Conservation (phyloP, 768 basidiomycete species). For the Lanmaoa pseudosensibilis region DNA sequence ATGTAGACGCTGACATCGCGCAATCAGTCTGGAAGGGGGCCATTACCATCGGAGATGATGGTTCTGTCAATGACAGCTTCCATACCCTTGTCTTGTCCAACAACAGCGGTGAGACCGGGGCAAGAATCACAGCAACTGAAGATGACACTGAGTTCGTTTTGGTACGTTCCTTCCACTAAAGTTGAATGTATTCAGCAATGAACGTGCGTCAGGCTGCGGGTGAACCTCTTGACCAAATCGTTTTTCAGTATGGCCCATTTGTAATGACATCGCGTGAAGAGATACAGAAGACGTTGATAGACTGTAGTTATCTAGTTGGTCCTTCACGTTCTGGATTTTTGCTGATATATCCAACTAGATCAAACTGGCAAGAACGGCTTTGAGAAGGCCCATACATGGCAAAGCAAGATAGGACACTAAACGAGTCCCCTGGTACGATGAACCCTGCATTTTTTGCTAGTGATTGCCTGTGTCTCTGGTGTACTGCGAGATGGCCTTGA, state of each 20-base stretch:
- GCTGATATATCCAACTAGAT: constrained; percentile 42
- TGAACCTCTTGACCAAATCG: constrained; percentile 85
- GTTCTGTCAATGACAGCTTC: constrained; percentile 52
- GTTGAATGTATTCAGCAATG: neutral
- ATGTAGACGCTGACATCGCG: constrained; percentile 1
- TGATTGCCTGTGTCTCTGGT: neutral
- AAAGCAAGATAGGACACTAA: constrained; percentile 67
- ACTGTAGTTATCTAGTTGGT: constrained; percentile 53
- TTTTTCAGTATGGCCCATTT: constrained; percentile 85
- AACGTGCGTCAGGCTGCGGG: constrained; percentile 61
- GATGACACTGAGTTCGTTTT: constrained; percentile 75
- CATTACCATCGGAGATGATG: constrained; percentile 56
- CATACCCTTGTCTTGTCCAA: constrained; percentile 84
- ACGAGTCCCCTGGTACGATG: neutral
- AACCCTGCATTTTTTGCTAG: neutral
- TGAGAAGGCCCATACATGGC: constrained; percentile 86
- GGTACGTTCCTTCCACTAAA: constrained; percentile 39
- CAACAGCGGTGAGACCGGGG: constrained; percentile 60
- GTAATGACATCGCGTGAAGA: constrained; percentile 83
- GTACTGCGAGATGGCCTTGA: neutral
- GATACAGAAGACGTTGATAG: constrained; percentile 76
- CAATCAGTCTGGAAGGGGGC: constrained; percentile 47
- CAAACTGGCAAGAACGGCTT: constrained; percentile 82
- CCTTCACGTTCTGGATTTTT: neutral
- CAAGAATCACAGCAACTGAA: constrained; percentile 56